Percentiles rank a stretch among this genome's conserved stretches.
Conservation (phyloP, 2,329 filamentous ascomycete genomes). For the Fusarium pseudoanthophilum region DNA sequence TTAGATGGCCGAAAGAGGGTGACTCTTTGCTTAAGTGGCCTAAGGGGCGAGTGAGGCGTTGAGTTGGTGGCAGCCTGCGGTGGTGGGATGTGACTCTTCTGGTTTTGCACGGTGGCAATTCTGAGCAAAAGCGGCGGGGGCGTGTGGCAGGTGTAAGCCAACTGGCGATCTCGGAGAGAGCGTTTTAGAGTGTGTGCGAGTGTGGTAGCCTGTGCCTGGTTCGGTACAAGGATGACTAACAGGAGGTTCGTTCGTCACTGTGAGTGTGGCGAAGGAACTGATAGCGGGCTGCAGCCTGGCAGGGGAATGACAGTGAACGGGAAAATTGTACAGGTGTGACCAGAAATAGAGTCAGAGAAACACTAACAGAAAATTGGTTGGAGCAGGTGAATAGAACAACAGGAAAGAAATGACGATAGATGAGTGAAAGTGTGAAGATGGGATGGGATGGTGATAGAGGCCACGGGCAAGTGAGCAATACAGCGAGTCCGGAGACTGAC, state of each 20-base stretch:
- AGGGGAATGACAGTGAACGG: conserved; percentile 14
- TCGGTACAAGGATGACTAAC: conserved; percentile 42
- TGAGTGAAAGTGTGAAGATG: conserved; percentile 19
- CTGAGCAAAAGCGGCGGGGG: conserved; percentile 47
- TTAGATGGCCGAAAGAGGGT: conserved; percentile 43
- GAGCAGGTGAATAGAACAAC: conserved; percentile 30
- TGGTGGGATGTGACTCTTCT: conserved; percentile 52
- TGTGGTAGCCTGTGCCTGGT: conserved; percentile 41
- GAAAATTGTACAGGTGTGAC: conserved; percentile 19
- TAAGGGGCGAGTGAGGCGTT: conserved; percentile 48
- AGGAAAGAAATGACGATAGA: conserved; percentile 15
- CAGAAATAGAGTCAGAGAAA: conserved; percentile 26
- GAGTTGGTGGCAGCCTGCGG: conserved; percentile 42
- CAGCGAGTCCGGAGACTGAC: conserved; percentile 46
- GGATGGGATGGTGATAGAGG: background rate
- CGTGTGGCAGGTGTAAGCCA: conserved; percentile 46
- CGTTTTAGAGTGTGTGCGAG: conserved; percentile 48
- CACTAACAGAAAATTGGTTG: conserved; percentile 5
- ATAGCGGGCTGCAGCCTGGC: conserved; percentile 39
- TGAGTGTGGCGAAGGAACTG: conserved; percentile 44
- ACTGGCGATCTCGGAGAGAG: conserved; percentile 54
- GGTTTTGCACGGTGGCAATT: conserved; percentile 51
- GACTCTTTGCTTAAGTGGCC: conserved; percentile 51
- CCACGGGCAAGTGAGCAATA: conserved; percentile 41
- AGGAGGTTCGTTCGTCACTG: conserved; percentile 38